These are phyloP conservation scores for Monosporozyma siamensis DNA, from an alignment of 805 yeast species.

Conservation along the genomic window DNA sequence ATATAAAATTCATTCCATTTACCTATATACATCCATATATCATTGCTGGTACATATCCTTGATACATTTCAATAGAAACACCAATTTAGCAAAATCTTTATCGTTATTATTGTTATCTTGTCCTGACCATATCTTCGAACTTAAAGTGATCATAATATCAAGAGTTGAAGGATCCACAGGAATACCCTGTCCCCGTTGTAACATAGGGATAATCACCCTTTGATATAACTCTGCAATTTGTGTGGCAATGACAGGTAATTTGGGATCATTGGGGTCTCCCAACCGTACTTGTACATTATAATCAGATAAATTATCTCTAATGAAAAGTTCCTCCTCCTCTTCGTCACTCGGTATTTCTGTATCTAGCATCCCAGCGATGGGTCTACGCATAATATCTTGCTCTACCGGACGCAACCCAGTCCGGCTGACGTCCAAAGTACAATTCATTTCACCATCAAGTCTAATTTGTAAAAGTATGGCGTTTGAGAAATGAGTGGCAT, in stretches of 20 bases:
- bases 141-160: conserved; percentile 35
- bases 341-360: not conserved
- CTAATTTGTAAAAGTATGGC: conserved; percentile 22
- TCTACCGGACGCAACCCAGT: conserved; percentile 18
- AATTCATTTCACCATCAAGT: conserved; percentile 33
- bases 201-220: conserved; percentile 17
- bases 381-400: conserved; percentile 7
- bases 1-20: not conserved
- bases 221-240: conserved; percentile 33
- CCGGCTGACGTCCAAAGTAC: conserved; percentile 36
- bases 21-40: conserved; percentile 3
- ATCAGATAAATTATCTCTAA: conserved; percentile 27
- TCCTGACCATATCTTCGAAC: conserved; percentile 39
- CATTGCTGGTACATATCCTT: conserved; percentile 19
- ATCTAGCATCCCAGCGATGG: conserved; percentile 12
- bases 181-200: conserved; percentile 6
- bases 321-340: conserved; percentile 13
- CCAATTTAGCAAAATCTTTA: conserved; percentile 37
- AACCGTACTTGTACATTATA: conserved; percentile 39
- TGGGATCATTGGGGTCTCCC: conserved; percentile 40
- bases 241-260: conserved; percentile 39
- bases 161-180: conserved; percentile 7
- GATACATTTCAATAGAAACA: conserved; percentile 34
- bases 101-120: conserved; percentile 14
- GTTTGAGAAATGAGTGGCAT: conserved; percentile 21